phyloP scores from a whole-genome alignment of 345 rosid species.

The Syzygium jambos region DNA sequence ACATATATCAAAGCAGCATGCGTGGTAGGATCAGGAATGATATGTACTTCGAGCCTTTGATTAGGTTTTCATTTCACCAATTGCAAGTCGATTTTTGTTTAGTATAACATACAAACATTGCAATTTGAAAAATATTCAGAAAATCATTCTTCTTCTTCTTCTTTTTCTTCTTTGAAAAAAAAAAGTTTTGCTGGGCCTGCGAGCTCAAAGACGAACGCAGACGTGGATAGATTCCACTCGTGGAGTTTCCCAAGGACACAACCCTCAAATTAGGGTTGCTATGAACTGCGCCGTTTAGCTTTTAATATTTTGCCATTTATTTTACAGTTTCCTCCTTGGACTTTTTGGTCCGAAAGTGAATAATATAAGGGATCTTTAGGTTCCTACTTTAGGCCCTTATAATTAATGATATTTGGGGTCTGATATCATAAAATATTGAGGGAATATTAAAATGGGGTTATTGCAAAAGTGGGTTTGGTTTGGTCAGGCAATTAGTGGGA shows the following conservation, averaged over 20 bases:
- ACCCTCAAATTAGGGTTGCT: not conserved
- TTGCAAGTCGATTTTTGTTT: not conserved
- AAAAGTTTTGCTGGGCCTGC: not conserved
- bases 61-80: not conserved
- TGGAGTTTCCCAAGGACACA: slow-evolving; percentile 1
- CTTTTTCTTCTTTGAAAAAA: not conserved
- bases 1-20: not conserved
- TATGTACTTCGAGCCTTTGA: not conserved
- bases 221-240: slow-evolving; percentile 2
- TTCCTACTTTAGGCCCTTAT: not conserved
- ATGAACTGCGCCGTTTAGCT: slow-evolving; percentile 4
- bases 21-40: not conserved
- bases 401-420: not conserved
- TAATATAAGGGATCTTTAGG: not conserved
- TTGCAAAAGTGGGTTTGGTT: not conserved
- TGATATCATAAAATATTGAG: not conserved
- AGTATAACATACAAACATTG: not conserved
- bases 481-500: not conserved
- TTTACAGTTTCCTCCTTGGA: not conserved
- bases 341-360: not conserved
- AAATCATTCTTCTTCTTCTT: not conserved
- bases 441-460: not conserved
- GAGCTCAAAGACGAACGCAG: not conserved
- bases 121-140: not conserved
- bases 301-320: not conserved